phyloP scores from a whole-genome alignment of 257 asterid species.

The Coffea canephora region DNA sequence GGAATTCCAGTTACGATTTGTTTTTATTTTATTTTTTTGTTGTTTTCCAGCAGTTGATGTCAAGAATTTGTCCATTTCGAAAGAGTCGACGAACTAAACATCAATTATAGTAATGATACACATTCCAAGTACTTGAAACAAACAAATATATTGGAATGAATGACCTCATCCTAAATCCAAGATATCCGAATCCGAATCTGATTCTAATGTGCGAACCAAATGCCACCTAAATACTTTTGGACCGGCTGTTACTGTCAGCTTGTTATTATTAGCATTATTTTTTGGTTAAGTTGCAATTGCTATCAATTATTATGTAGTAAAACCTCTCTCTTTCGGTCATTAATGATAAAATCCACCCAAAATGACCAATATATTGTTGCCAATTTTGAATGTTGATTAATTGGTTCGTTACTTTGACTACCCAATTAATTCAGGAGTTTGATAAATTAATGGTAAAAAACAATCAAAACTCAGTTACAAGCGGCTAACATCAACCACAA shows the following conservation, averaged over 20 bases:
- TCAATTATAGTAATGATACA: too few relatives aligned
- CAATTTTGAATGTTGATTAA: background rate
- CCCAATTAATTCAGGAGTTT: background rate
- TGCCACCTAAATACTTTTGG: too few relatives aligned
- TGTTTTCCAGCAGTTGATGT: background rate
- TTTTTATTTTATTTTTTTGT: background rate
- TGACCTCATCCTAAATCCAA: too few relatives aligned
- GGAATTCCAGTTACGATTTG: background rate
- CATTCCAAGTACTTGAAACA: too few relatives aligned
- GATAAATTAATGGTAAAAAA: background rate
- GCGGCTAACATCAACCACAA: background rate
- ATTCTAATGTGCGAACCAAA: too few relatives aligned
- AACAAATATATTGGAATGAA: too few relatives aligned
- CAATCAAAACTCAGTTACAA: background rate
- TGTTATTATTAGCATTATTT: too few relatives aligned
- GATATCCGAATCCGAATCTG: too few relatives aligned
- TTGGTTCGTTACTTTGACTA: background rate
- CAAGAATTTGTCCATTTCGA: background rate
- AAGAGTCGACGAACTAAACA: too few relatives aligned
- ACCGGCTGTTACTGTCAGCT: too few relatives aligned
- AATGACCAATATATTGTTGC: background rate
- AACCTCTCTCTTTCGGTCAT: background rate
- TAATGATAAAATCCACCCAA: background rate
- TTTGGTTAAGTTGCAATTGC: too few relatives aligned
- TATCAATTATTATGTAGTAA: background rate